These are phyloP conservation scores for Dendrobium chrysotoxum DNA, from an alignment of 106 monocot species.

Conservation along the genomic window DNA sequence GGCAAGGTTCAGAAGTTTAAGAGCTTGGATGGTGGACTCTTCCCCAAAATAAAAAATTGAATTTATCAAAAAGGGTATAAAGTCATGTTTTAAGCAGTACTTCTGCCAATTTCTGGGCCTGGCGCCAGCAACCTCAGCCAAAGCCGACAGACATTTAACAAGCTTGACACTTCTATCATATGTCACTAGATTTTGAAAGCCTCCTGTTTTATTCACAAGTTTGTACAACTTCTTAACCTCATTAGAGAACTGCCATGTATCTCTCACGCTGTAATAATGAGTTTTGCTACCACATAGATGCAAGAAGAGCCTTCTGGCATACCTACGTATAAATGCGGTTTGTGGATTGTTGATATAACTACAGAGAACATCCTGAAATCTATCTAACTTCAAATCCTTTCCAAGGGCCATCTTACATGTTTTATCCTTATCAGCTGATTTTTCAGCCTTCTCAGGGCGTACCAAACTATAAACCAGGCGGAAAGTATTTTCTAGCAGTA, in stretches of 20 bases:
- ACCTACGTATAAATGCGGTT: slow-evolving; percentile 83
- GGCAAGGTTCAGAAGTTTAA: slow-evolving; percentile 89
- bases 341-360: slow-evolving; percentile 86
- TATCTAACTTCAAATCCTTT: slow-evolving; percentile 93
- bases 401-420: slow-evolving; percentile 30
- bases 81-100: slow-evolving; percentile 73
- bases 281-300: slow-evolving; percentile 97
- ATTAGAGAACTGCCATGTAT: slow-evolving; percentile 93
- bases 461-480: slow-evolving; percentile 86
- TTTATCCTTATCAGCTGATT: slow-evolving; percentile 78
- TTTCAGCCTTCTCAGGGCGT: slow-evolving; percentile 95
- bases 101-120: slow-evolving; percentile 99
- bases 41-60: slow-evolving; percentile 75
- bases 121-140: slow-evolving; percentile 83
- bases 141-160: slow-evolving; percentile 76
- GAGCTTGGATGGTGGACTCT: slow-evolving; percentile 77
- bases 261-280: slow-evolving; percentile 90
- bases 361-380: slow-evolving; percentile 93
- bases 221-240: slow-evolving; percentile 75
- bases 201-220: slow-evolving; percentile 77
- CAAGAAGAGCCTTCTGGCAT: slow-evolving; percentile 93
- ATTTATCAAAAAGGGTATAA: slow-evolving; percentile 67
- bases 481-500: slow-evolving; percentile 89
- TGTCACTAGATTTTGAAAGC: slow-evolving; percentile 59
- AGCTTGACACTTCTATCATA: slow-evolving; percentile 92